phyloP scores from a whole-genome alignment of 164 flowering plant species.

The Akebia trifoliata region DNA sequence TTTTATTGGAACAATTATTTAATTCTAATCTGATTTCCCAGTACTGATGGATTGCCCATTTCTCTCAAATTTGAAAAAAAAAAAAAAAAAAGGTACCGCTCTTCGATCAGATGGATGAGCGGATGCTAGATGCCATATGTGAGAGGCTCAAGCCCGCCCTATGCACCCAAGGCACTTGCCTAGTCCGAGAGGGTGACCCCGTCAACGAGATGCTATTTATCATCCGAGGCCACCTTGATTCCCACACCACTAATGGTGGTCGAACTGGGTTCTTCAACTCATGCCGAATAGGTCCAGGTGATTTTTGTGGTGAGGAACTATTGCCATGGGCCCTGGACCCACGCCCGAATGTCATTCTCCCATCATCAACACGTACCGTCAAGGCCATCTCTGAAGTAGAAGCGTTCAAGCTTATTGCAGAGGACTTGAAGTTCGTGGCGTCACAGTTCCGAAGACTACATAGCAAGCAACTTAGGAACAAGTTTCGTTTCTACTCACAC shows the following conservation, averaged over 20 bases:
- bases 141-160: conserved; percentile 84
- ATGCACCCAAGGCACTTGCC: conserved; percentile 60
- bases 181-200: conserved; percentile 88
- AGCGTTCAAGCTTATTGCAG: conserved; percentile 71
- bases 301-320: conserved; percentile 90
- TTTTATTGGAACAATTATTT: not conserved
- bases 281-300: conserved; percentile 69
- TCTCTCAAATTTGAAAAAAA: not conserved
- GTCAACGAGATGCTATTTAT: conserved; percentile 88
- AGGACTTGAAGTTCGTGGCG: conserved; percentile 83
- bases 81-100: conserved; percentile 54
- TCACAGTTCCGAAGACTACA: conserved; percentile 73
- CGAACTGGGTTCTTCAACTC: conserved; percentile 92
- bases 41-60: not conserved
- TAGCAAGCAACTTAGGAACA: conserved; percentile 75
- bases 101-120: conserved; percentile 88
- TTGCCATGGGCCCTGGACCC: conserved; percentile 94
- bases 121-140: conserved; percentile 81
- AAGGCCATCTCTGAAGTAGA: conserved; percentile 77
- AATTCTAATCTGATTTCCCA: too few species aligned
- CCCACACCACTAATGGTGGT: conserved; percentile 89
- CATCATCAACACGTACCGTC: conserved; percentile 83
- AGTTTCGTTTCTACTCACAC: conserved; percentile 76
- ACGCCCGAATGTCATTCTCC: conserved; percentile 50
- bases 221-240: conserved; percentile 81